A percentile compares a stretch with the other conserved stretches of the same genome.
Conservation (phyloP, 2,329 filamentous ascomycete genomes). For the Monilinia aucupariae region DNA sequence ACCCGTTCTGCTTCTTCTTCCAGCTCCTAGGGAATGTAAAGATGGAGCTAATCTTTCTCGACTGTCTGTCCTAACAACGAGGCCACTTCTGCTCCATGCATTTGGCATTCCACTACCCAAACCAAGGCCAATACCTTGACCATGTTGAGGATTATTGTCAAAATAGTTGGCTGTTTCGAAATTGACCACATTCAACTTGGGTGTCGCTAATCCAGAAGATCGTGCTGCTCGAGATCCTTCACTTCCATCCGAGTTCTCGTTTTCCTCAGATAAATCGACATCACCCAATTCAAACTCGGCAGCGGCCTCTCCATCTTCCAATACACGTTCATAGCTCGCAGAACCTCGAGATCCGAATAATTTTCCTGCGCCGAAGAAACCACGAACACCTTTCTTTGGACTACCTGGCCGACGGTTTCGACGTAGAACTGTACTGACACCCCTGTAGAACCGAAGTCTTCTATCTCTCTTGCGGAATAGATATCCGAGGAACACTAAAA, state of each 20-base stretch:
- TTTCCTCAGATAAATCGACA: conserved; percentile 54
- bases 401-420: conserved; percentile 43
- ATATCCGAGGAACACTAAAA: conserved; percentile 64
- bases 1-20: conserved; percentile 43
- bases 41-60: conserved; percentile 65
- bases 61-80: conserved; percentile 80
- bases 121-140: conserved; percentile 28
- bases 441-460: conserved; percentile 55
- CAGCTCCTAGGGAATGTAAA: conserved; percentile 49
- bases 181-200: conserved; percentile 50
- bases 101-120: conserved; percentile 24
- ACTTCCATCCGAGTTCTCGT: conserved; percentile 58
- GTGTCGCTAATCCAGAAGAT: conserved; percentile 63
- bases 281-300: conserved; percentile 74
- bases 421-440: conserved; percentile 43
- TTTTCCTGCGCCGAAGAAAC: conserved; percentile 52
- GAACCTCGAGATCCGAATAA: conserved; percentile 55
- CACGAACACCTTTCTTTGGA: conserved; percentile 42
- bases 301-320: conserved; percentile 69
- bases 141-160: conserved; percentile 23
- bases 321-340: conserved; percentile 70
- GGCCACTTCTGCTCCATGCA: conserved; percentile 60
- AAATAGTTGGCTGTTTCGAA: conserved; percentile 41
- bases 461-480: conserved; percentile 76
- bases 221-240: conserved; percentile 52